Evolutionary conservation across 176 grass and related monocot species (phyloP).

Genomic region (Tuctoria greenei): DNA sequence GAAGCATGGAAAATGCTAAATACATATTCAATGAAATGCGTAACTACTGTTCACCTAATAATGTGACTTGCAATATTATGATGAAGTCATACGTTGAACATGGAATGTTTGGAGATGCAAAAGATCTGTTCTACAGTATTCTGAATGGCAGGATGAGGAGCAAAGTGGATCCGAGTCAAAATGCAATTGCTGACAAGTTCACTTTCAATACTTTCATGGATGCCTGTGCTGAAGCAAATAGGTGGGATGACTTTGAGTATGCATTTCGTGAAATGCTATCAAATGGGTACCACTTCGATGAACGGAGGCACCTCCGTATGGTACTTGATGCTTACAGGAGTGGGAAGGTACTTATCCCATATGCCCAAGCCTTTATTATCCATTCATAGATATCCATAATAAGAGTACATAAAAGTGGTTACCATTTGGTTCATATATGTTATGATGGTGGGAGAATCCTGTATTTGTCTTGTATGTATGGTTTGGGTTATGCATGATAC

Average conservation of each 20-base stretch:
- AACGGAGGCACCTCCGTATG: slow-evolving; percentile 67
- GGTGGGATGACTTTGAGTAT: slow-evolving; percentile 82
- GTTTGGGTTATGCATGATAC: background rate
- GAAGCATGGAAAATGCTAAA: slow-evolving; percentile 77
- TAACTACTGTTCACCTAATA: slow-evolving; percentile 81
- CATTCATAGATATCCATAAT: background rate
- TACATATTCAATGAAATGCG: slow-evolving; percentile 85
- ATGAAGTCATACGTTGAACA: slow-evolving; percentile 71
- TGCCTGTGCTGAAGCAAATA: slow-evolving; percentile 61
- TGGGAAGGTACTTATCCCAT: slow-evolving; percentile 69
- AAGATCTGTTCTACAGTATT: slow-evolving; percentile 64
- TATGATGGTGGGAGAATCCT: slow-evolving; percentile 15
- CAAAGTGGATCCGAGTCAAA: slow-evolving; percentile 42
- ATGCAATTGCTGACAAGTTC: slow-evolving; percentile 76
- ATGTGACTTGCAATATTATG: slow-evolving; percentile 86
- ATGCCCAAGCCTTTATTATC: slow-evolving; percentile 16
- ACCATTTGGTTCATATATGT: slow-evolving; percentile 15
- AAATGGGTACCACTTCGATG: slow-evolving; percentile 63
- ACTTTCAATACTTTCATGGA: slow-evolving; percentile 97
- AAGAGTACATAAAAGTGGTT: background rate
- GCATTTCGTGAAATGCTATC: slow-evolving; percentile 71
- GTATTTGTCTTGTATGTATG: background rate
- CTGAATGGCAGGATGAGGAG: slow-evolving; percentile 53
- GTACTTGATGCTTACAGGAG: slow-evolving; percentile 70
- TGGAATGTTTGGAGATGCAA: slow-evolving; percentile 77